Percentiles rank a stretch among this genome's conserved stretches.
phyloP scores from a whole-genome alignment of 371 early-diverging fungal species.

The Syncephalis fuscata region DNA sequence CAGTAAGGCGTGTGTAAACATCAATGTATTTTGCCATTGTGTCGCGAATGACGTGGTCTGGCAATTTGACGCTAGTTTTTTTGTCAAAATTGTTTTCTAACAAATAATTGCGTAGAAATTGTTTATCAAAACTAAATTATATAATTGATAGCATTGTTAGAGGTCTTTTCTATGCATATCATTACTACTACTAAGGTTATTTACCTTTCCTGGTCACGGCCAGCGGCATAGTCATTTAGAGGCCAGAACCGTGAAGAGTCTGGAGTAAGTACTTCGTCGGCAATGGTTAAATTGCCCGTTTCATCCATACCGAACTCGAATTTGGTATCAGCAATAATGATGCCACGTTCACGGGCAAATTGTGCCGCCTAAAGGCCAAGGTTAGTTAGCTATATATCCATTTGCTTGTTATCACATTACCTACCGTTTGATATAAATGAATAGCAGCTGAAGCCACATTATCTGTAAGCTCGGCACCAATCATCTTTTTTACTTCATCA shows the following conservation, averaged over 20 bases:
- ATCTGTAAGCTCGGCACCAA: constrained; percentile 18
- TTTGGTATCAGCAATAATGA: constrained; percentile 97
- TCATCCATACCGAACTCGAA: constrained; percentile 94
- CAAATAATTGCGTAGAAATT: constrained; percentile 88
- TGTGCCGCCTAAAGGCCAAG: constrained; percentile 49
- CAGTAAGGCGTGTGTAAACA: constrained; percentile 72
- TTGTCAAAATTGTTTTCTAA: constrained; percentile 80
- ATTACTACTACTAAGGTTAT: background rate
- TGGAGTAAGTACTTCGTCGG: constrained; percentile 96
- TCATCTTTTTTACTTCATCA: constrained; percentile 35
- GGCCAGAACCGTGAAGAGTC: constrained; percentile 98
- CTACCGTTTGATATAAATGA: constrained; percentile 23
- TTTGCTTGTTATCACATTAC: constrained; percentile 11
- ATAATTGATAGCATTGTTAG: background rate
- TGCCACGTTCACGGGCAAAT: constrained; percentile 68
- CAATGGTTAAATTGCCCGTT: constrained; percentile 56
- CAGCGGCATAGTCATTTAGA: constrained; percentile 55
- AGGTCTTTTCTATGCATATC: no score
- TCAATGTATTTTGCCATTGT: constrained; percentile 81
- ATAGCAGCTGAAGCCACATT: constrained; percentile 39
- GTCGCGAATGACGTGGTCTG: constrained; percentile 61
- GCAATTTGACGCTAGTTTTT: constrained; percentile 32
- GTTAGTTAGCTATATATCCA: constrained; percentile 20
- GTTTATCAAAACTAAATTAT: constrained; percentile 76
- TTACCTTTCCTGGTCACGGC: constrained; percentile 67